phyloP scores from a whole-genome alignment of 352 stramenopile species.

The Phytophthora pisi region DNA sequence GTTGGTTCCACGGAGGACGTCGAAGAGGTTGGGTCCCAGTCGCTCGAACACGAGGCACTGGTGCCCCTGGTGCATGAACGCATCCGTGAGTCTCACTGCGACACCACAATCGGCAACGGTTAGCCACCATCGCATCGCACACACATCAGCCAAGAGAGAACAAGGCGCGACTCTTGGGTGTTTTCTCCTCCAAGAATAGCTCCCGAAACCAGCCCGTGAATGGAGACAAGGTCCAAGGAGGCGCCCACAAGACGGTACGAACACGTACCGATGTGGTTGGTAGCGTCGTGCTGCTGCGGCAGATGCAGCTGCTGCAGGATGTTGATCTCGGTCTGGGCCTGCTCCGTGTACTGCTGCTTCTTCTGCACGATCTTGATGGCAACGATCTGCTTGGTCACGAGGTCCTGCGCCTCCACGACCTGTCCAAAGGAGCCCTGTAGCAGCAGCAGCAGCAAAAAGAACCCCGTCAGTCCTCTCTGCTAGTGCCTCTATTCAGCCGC shows the following conservation, averaged over 20 bases:
- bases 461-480: conserved; percentile 15
- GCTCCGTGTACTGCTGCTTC: conserved; percentile 96
- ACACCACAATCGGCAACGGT: conserved; percentile 13
- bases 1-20: conserved; percentile 94
- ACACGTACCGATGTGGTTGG: conserved; percentile 92
- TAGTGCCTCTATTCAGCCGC: no score
- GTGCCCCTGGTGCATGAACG: conserved; percentile 97
- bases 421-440: conserved; percentile 83
- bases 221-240: not conserved
- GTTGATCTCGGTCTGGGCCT: conserved; percentile 97
- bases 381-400: conserved; percentile 86
- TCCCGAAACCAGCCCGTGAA: conserved; percentile 19
- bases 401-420: conserved; percentile 81
- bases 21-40: conserved; percentile 97
- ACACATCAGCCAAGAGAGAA: conserved; percentile 7
- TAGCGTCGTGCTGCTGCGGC: conserved; percentile 67
- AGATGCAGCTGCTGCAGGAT: conserved; percentile 93
- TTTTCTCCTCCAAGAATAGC: conserved; percentile 26
- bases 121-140: conserved; percentile 16
- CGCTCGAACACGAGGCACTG: conserved; percentile 99
- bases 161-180: conserved; percentile 13
- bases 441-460: not conserved
- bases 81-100: conserved; percentile 91
- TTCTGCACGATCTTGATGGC: conserved; percentile 99
- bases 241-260: not conserved